phyloP scores from a whole-genome alignment of 2,329 filamentous ascomycete genomes.

The Calonectria hongkongensis region DNA sequence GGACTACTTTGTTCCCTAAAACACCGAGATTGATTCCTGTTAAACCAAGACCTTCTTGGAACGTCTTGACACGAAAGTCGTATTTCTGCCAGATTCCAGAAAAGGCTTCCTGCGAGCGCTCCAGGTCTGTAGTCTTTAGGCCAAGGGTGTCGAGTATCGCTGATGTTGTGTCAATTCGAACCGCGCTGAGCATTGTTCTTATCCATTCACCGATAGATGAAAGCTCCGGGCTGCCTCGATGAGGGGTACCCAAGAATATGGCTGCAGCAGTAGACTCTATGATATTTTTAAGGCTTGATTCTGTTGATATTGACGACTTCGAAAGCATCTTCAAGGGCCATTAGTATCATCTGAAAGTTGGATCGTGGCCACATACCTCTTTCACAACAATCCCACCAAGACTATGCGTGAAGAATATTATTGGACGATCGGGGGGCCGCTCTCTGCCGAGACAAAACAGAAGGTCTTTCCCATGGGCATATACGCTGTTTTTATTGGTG shows the following conservation, averaged over 20 bases:
- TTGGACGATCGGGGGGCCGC: background rate
- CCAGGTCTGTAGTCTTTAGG: constrained; percentile 38
- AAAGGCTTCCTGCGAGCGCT: constrained; percentile 40
- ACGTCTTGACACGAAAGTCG: constrained; percentile 44
- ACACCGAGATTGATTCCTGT: constrained; percentile 29
- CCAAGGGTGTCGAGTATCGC: constrained; percentile 37
- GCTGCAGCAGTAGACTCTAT: constrained; percentile 52
- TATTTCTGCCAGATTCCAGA: constrained; percentile 34
- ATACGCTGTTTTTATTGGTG: constrained; percentile 31
- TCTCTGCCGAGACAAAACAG: constrained; percentile 28
- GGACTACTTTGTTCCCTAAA: constrained; percentile 41
- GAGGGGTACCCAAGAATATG: constrained; percentile 61
- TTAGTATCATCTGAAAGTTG: background rate
- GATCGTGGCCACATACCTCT: constrained; percentile 28
- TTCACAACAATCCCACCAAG: constrained; percentile 37
- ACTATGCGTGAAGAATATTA: constrained; percentile 41
- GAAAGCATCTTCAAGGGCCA: constrained; percentile 37
- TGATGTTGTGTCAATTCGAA: constrained; percentile 36
- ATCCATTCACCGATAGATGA: constrained; percentile 40
- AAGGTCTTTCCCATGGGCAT: constrained; percentile 42
- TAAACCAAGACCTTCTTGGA: constrained; percentile 42
- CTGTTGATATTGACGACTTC: background rate
- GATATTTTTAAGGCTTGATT: constrained; percentile 43
- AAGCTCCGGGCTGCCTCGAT: constrained; percentile 53
- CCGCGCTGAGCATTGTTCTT: constrained; percentile 45